These are phyloP conservation scores for Termitomyces sp. DNA, from an alignment of 768 basidiomycete species.

Conservation along the genomic window DNA sequence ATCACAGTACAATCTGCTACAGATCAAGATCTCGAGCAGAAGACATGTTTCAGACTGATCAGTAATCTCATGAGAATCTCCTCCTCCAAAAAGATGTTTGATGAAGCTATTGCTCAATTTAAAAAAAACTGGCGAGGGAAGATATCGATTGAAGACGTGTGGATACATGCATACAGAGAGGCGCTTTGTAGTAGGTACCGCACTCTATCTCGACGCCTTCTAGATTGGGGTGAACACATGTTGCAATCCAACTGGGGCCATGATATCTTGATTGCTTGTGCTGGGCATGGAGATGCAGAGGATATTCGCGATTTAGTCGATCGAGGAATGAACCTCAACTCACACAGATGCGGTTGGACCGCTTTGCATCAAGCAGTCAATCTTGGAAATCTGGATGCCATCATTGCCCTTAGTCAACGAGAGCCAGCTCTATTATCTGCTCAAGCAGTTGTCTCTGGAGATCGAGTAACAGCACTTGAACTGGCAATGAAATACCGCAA, in stretches of 20 bases:
- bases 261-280: neutral
- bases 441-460: neutral
- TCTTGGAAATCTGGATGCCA: neutral
- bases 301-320: neutral
- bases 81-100: no score
- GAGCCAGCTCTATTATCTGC: neutral
- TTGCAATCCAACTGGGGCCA: neutral
- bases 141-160: no score
- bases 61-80: no score
- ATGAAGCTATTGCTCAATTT: no score
- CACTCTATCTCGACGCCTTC: no score
- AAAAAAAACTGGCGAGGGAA: no score
- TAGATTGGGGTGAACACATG: no score
- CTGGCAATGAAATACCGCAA: neutral
- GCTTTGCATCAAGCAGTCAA: neutral
- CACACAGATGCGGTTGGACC: neutral
- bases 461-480: neutral
- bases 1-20: no score
- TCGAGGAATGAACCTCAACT: neutral
- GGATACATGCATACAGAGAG: no score
- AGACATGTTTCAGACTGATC: no score
- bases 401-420: neutral
- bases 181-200: no score
- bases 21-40: no score
- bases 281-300: neutral